Conservation (phyloP, 805 yeast species). For the Candida montana region DNA sequence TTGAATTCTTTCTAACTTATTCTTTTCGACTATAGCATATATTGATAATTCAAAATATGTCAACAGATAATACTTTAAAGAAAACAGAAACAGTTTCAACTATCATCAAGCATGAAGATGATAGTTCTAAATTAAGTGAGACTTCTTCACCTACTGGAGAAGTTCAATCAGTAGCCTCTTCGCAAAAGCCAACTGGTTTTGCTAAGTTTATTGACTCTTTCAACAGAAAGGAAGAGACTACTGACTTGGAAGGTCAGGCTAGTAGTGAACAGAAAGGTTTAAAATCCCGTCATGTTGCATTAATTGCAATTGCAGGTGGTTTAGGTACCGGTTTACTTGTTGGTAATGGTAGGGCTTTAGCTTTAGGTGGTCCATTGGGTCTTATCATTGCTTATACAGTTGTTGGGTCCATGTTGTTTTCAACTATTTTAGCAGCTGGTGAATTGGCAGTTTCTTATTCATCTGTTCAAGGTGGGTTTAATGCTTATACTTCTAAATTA, state of each 20-base stretch:
- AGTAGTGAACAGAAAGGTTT: conserved; percentile 9
- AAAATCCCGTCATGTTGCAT: conserved; percentile 19
- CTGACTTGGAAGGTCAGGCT: conserved; percentile 9
- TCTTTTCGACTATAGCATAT: no score
- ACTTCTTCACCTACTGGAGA: not conserved
- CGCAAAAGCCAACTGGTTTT: not conserved
- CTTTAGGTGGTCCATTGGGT: conserved; percentile 60
- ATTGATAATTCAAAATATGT: no score
- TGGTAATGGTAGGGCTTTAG: conserved; percentile 57
- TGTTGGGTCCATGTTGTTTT: conserved; percentile 57
- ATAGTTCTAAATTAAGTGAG: not conserved
- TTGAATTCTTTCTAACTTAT: no score
- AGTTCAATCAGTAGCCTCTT: not conserved
- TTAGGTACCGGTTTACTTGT: conserved; percentile 69
- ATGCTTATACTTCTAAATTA: conserved; percentile 30
- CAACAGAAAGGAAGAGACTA: conserved; percentile 7
- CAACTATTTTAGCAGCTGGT: conserved; percentile 59
- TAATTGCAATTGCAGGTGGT: conserved; percentile 79
- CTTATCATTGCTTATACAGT: conserved; percentile 51
- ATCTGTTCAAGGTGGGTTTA: conserved; percentile 35
- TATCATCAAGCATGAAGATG: not conserved
- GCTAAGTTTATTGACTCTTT: conserved; percentile 27
- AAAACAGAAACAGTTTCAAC: not conserved
- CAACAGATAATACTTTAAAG: no score
- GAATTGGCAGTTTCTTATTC: conserved; percentile 38